phyloP scores from a whole-genome alignment of 2,329 filamentous ascomycete genomes.

The Nannizziopsis arthrosporioides region DNA sequence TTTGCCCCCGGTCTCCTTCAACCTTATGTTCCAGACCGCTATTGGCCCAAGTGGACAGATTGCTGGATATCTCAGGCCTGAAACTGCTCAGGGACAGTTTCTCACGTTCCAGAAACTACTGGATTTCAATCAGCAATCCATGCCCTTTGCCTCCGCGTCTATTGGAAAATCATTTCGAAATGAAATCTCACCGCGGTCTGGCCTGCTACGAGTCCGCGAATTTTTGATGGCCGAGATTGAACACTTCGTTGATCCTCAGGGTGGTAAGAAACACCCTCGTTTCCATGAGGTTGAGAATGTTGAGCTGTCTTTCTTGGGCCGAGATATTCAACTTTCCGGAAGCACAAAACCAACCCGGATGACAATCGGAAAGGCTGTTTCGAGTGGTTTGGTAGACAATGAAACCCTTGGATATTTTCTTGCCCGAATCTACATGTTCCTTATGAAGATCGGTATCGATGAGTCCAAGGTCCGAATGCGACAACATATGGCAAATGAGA shows the following conservation, averaged over 20 bases:
- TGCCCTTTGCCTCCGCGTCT: constrained; percentile 94
- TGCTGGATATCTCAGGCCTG: constrained; percentile 75
- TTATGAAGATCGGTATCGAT: constrained; percentile 79
- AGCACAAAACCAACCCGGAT: constrained; percentile 64
- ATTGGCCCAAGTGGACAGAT: constrained; percentile 87
- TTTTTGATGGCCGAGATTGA: constrained; percentile 99
- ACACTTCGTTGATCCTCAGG: constrained; percentile 89
- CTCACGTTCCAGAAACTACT: constrained; percentile 93
- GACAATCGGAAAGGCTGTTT: constrained; percentile 75
- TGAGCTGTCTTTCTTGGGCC: constrained; percentile 73
- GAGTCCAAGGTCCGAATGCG: constrained; percentile 82
- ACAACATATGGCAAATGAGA: constrained; percentile 87
- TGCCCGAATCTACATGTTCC: constrained; percentile 82
- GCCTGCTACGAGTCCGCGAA: constrained; percentile 85
- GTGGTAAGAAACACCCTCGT: constrained; percentile 85
- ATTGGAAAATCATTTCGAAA: constrained; percentile 98
- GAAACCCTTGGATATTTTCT: constrained; percentile 98
- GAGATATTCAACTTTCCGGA: constrained; percentile 73
- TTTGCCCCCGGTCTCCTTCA: constrained; percentile 76
- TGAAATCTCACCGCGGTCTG: constrained; percentile 86
- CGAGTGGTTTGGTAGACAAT: constrained; percentile 76
- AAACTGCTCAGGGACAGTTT: constrained; percentile 97
- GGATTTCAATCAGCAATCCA: constrained; percentile 86
- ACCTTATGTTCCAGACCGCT: constrained; percentile 95
- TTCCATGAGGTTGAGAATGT: constrained; percentile 77